Base-by-base conservation (phyloP, 1,139 yeast species). In the Starmera stellimalicola region DNA sequence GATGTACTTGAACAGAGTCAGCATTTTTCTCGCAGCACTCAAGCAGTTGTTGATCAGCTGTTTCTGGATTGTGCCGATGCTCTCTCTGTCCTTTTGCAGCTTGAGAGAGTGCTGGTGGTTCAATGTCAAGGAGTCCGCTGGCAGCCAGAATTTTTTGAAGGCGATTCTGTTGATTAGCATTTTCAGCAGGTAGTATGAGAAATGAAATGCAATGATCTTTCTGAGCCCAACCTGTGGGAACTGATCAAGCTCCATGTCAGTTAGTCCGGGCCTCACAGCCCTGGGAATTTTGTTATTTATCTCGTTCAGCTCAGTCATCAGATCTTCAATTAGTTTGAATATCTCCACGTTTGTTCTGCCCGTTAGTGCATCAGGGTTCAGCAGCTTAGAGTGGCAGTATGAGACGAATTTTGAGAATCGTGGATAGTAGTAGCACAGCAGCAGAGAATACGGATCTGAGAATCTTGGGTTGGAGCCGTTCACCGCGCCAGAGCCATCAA, bases 221-320 rank as follows among this genome's bases (percentile, higher is more conserved):
- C 38, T 18, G 4, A 28, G 5, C 10, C 16, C 30, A 5, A 27
- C 26, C n/a, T 25, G 31, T 16, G 27, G 32, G 12, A 14, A 18
- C 4, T 6, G n/a, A 9, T 29, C 16, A 9, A 26, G 10, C 10
- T 27, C 23, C 6, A 31, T n/a, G 12, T 27, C 27, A 5, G n/a
- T 5, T 2, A 22, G 3, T 2, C 52, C 53, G 1, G 56, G 55
- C 30, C 51, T 41, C 3, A 51, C 26, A 4, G 39, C 29, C 9
- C 30, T 36, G 1, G 65, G 62, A 4, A 63, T 36, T 4, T 40
- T 29, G 7, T 47, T 39, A 12, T 44, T 42, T 52, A 63, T 54
- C 3, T 40, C 33, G 19, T 48, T 52, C 22, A 63, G 44, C 31
- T 53, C 54, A 5, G 35, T 32, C 32, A 58, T 63, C 22, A 59